phyloP scores from a whole-genome alignment of 352 stramenopile species.

The Phytophthora lateralis region DNA sequence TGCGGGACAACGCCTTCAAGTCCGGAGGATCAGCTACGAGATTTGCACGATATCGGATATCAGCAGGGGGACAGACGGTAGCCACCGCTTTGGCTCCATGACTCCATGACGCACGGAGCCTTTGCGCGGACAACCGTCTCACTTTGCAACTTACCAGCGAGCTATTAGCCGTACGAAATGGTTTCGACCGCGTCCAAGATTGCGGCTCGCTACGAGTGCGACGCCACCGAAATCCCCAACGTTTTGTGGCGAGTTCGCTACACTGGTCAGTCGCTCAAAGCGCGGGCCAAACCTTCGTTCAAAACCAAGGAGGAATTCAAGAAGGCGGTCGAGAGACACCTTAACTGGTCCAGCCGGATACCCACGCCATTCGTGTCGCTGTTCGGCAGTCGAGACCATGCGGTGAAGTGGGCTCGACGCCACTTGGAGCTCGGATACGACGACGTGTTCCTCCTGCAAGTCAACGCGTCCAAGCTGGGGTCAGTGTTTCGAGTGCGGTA shows the following conservation, averaged over 20 bases:
- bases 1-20: background rate
- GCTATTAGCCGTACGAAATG: background rate
- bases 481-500: conserved; percentile 19
- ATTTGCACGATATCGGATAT: conserved; percentile 16
- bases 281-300: conserved; percentile 23
- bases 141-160: conserved; percentile 19
- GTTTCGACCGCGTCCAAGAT: conserved; percentile 8
- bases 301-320: conserved; percentile 29
- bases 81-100: background rate
- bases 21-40: background rate
- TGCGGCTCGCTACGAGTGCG: conserved; percentile 16
- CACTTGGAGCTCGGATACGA: conserved; percentile 27
- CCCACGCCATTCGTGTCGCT: conserved; percentile 23
- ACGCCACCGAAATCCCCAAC: conserved; percentile 13
- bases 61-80: background rate
- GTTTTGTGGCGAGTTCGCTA: conserved; percentile 27
- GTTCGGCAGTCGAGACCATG: conserved; percentile 12
- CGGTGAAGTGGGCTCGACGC: conserved; percentile 16
- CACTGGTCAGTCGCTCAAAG: conserved; percentile 26
- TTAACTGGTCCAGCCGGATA: conserved; percentile 24
- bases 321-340: conserved; percentile 11
- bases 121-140: conserved; percentile 1
- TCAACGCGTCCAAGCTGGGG: conserved; percentile 19
- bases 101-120: background rate
- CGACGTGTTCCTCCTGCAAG: conserved; percentile 24